Evolutionary conservation across 306 rosid species (phyloP), one percentile per base, ranked within the genome.

Genomic region (Rubus parviflorus): DNA sequence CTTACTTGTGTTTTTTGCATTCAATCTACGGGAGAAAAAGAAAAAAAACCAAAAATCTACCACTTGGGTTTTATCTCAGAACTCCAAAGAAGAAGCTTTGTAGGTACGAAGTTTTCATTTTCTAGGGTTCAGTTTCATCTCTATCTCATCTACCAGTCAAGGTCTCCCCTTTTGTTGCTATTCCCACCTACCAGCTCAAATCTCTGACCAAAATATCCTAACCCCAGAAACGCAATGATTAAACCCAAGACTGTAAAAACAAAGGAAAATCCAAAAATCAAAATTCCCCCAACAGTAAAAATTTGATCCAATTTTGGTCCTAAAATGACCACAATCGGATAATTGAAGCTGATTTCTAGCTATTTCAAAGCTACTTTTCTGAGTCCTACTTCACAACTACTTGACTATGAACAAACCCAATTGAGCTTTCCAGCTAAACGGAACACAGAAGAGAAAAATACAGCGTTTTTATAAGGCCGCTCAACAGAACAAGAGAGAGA

Each of bases 141-240:
- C 74, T 25, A 81, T 68, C 82, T 61, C 83, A 86, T 85, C 96
- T 79, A 90, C 87, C 92, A 77, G 96, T 90, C 96, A 90, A 90
- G 83, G 75, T 75, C 75, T 49, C 38, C 8, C 25, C 45, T 62
- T 20, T 78, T 82, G 66, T 45, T 15, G 52, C 45, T 68, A 30
- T 76, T 80, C 89, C 81, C 82, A 85, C 87, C 97, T 83, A 88
- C 83, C 93, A 86, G 93, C 83, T 87, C 73, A 82, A 25, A 74
- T 72, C 61, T 86, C 92, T 91, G 90, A 85, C 90, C 82, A 83
- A 83, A 83, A 79, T 61, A 83, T 87, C 80, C 90, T 42, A 2
- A 43, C 83, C 86, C 85, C 68, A 84, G 78, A 85, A 83, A 78
- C 79, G 61, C 75, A 84, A 90, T 81, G 85, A 85, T 88, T 81